A percentile compares a stretch with the other conserved stretches of the same genome.
These are phyloP conservation scores for Exobasidium cylindrosporum DNA, from an alignment of 1,284 basidiomycete genomes.

Conservation along the genomic window DNA sequence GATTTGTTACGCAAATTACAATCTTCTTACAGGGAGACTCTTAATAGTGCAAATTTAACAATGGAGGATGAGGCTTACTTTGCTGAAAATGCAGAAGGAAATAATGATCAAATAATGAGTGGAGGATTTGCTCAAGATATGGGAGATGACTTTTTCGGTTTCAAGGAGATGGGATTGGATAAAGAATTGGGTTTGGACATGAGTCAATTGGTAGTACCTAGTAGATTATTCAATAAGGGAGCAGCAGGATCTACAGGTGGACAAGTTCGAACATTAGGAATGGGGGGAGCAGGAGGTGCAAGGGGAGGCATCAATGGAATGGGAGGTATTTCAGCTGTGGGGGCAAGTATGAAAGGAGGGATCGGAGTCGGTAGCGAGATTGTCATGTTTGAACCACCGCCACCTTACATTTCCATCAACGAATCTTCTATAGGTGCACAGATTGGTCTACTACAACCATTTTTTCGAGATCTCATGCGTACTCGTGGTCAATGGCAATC, in stretches of 20 bases:
- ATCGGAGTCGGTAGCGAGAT: background rate
- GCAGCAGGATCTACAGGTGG: background rate
- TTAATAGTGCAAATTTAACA: conserved; percentile 55
- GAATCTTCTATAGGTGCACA: conserved; percentile 68
- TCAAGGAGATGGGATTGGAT: conserved; percentile 83
- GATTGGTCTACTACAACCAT: conserved; percentile 78
- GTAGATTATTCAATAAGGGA: background rate
- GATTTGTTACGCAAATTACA: conserved; percentile 83
- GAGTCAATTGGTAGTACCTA: conserved; percentile 4
- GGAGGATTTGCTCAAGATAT: conserved; percentile 83
- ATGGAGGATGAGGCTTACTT: conserved; percentile 61
- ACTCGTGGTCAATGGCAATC: conserved; percentile 6
- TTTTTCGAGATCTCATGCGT: conserved; percentile 58
- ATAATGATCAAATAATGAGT: conserved; percentile 1
- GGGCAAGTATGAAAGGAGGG: background rate
- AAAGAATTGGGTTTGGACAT: conserved; percentile 76
- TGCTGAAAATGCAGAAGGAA: background rate
- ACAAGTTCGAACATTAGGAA: background rate
- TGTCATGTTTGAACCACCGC: conserved; percentile 70
- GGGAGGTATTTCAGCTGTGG: background rate
- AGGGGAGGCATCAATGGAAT: background rate
- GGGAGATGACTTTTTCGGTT: conserved; percentile 89
- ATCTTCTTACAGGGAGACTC: conserved; percentile 70
- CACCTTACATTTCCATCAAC: conserved; percentile 71
- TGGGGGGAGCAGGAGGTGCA: background rate